Evolutionary conservation across 345 rosid species (phyloP), one percentile per base, ranked within the genome.

Genomic region (Corchorus capsularis): DNA sequence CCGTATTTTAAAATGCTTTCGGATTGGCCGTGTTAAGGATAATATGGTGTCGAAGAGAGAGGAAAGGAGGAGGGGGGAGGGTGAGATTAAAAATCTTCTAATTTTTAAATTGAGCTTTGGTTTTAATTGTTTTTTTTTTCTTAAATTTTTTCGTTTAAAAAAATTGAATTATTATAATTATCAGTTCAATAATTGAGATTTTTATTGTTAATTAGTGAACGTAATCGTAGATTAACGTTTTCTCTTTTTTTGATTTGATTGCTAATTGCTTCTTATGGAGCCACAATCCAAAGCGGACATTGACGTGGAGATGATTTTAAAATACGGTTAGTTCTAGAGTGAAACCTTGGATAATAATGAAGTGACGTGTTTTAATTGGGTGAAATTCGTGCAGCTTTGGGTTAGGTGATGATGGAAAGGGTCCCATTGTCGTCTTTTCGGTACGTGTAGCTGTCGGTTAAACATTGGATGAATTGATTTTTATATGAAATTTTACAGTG

Each of bases 1-100:
- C 84, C 80, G 80, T 78, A 67, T 76, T 77, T 77, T 39, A 52
- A 75, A 45, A 63, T 75, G 79, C 80, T 55, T 65, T 82, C 63
- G 75, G 60, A 75, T 60, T 79, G 79, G 80, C 74, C 50, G 75
- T 52, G 57, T 43, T 43, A 72, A 43, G 71, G 83, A 81, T 71
- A 69, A 41, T 43, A 79, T 69, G 80, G 78, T 7, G 64, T 61
- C 17, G 34, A 63, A 37, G 63, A 75, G 54, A 79, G 74, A 59
- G 69, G 52, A 20, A n/a, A 22, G 17, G 32, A 27, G 27, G 27
- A 27, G 11, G 4, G 37, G 71, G 77, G 59, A 52, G 53, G 45
- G 74, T 20, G 19, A 63, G 76, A 73, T 53, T 63, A 57, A 20
- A 72, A 27, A 27, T 27, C 27, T 27, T 27, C 1, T 27, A 27